These are phyloP conservation scores for Yamadazyma blattariae DNA, from an alignment of 1,139 yeast genomes.

Conservation along the genomic window DNA sequence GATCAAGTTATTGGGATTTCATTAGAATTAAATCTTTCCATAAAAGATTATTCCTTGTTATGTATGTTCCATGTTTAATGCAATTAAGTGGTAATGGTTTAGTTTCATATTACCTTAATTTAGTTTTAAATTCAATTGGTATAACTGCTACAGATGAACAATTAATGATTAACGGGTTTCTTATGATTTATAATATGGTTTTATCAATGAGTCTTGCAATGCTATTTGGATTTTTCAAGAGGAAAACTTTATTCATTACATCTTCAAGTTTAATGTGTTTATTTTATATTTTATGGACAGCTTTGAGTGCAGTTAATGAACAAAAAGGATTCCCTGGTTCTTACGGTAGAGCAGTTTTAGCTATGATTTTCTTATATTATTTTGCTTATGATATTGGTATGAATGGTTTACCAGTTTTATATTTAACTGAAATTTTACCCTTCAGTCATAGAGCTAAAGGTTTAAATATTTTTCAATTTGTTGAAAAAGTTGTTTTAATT, in stretches of 20 bases:
- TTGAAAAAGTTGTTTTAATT: constrained; percentile 16
- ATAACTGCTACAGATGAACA: constrained; percentile 23
- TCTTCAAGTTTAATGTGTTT: constrained; percentile 16
- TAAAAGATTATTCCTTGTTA: constrained; percentile 8
- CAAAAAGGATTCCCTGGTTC: constrained; percentile 25
- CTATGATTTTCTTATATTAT: constrained; percentile 34
- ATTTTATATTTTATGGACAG: constrained; percentile 16
- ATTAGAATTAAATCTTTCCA: constrained; percentile 3
- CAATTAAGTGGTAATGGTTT: constrained; percentile 21
- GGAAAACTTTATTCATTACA: constrained; percentile 19
- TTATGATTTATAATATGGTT: constrained; percentile 20
- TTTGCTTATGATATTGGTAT: constrained; percentile 18
- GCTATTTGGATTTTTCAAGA: constrained; percentile 15
- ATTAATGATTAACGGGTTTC: constrained; percentile 41
- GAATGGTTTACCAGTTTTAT: constrained; percentile 20
- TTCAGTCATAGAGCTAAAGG: constrained; percentile 17
- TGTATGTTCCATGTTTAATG: constrained; percentile 12
- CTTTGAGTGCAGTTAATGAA: constrained; percentile 30
- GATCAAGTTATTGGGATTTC: constrained; percentile 8
- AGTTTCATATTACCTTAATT: constrained; percentile 18
- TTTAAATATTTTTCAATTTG: constrained; percentile 13
- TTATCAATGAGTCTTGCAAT: constrained; percentile 18
- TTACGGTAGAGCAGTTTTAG: constrained; percentile 38
- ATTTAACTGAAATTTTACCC: constrained; percentile 19
- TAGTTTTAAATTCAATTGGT: constrained; percentile 18